phyloP scores from a whole-genome alignment of 2,329 filamentous ascomycete genomes.

The Rutstroemia sydowiana region DNA sequence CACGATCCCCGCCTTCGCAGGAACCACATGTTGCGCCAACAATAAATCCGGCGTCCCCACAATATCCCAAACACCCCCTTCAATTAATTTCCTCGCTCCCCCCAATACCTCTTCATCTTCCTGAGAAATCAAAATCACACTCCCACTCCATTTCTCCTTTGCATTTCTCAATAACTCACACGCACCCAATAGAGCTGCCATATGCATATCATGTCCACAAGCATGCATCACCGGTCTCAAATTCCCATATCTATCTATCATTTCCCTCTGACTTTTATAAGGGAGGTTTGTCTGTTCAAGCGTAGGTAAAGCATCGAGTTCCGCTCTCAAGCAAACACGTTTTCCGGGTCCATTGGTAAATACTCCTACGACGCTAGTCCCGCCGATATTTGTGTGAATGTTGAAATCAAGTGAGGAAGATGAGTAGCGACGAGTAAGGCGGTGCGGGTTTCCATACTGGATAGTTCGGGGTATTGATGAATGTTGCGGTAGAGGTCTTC shows the following conservation, averaged over 20 bases:
- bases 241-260: conserved; percentile 33
- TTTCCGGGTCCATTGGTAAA: conserved; percentile 47
- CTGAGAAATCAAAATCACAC: conserved; percentile 58
- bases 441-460: conserved; percentile 46
- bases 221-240: conserved; percentile 58
- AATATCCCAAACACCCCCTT: too few species aligned
- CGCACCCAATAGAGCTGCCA: conserved; percentile 49
- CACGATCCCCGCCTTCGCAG: too few species aligned
- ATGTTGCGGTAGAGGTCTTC: conserved; percentile 52
- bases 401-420: conserved; percentile 30
- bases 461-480: conserved; percentile 52
- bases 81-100: too few species aligned
- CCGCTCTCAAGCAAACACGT: conserved; percentile 51
- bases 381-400: conserved; percentile 44
- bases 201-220: conserved; percentile 62
- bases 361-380: conserved; percentile 48
- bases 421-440: conserved; percentile 42
- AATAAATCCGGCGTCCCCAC: too few species aligned
- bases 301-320: conserved; percentile 55
- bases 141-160: conserved; percentile 50
- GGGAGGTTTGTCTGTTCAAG: conserved; percentile 46
- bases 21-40: too few species aligned
- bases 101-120: conserved; percentile 57
- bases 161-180: conserved; percentile 41
- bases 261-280: conserved; percentile 43